phyloP scores from a whole-genome alignment of 192 early-diverging fungal species.

The Phycomyces blakesleeanus region DNA sequence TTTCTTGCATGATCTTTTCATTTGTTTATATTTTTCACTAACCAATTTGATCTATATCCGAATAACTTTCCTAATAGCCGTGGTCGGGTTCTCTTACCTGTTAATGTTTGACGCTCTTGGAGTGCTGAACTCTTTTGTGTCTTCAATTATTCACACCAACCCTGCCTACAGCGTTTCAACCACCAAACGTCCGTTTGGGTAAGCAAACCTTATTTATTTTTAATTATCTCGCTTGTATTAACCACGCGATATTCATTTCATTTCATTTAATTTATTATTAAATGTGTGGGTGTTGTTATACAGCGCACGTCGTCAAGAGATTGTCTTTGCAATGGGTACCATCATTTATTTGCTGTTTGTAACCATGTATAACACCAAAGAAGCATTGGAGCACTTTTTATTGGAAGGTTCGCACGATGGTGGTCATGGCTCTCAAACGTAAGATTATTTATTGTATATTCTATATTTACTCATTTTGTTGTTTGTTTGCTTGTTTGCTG shows the following conservation, averaged over 20 bases:
- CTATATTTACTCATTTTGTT: neutral
- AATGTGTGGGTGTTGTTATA: neutral
- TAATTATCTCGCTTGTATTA: neutral
- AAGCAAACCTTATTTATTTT: constrained; percentile 17
- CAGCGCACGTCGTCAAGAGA: constrained; percentile 50
- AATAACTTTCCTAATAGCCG: constrained; percentile 22
- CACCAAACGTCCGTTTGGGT: constrained; percentile 56
- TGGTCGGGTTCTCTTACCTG: constrained; percentile 47
- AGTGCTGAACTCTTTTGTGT: constrained; percentile 48
- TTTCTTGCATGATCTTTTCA: too few species aligned
- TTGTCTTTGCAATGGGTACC: constrained; percentile 48
- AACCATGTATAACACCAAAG: constrained; percentile 56
- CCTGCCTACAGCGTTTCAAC: constrained; percentile 38
- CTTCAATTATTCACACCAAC: constrained; percentile 43
- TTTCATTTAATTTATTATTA: neutral
- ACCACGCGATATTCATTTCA: neutral
- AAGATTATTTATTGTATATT: neutral
- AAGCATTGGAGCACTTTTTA: constrained; percentile 55
- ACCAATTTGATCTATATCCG: too few species aligned
- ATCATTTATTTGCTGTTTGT: constrained; percentile 54
- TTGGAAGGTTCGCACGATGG: constrained; percentile 43
- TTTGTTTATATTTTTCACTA: too few species aligned
- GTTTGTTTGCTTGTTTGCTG: too few species aligned
- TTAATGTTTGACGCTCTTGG: constrained; percentile 59
- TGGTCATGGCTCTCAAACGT: neutral